Base-by-base conservation (phyloP, 2,329 filamentous ascomycete genomes). In the Ustilaginoidea virens region DNA sequence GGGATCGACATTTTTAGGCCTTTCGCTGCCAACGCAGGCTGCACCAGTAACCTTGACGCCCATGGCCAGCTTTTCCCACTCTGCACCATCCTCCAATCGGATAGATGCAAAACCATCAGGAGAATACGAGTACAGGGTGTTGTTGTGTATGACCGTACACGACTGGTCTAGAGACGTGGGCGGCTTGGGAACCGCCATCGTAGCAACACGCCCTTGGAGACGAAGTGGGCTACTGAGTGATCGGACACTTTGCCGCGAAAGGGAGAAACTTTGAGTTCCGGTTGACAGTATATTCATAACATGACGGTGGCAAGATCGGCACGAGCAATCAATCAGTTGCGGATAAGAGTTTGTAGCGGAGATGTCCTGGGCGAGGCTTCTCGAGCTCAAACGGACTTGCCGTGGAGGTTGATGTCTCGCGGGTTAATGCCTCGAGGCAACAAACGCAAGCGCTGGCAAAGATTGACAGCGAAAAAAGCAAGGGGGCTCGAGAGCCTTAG, bases 121-220 rank as follows among this genome's bases (percentile, higher is more conserved):
- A 5, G 82, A 81, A 51, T 82, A 92, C 25, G 80, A 74, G 58
- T 92, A 96, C 30, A 96, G 70, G 9, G 74, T 83, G 51, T 85
- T 75, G 47, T 85, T 64, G 58, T 81, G 64, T 36, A 94, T 67
- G 45, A 79, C 71, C 33, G 85, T 83, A 56, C 87, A 96, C 45
- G 81, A 74, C 53, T 76, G 73, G 51, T 74, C 69, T 49, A 94
- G 59, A 37, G 75, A 61, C 47, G 73, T 65, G 30, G 68, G 59
- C 29, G 85, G 83, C 45, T 72, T 57, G 27, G 83, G 82, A 32
- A 77, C 61, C 46, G 73, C 60, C 83, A 92, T 92, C 29, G 39
- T 53, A 44, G 32, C 35, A 17, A 28, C 24, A 27, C 26, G 32
- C 31, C 35, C 37, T 27, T n/a, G n/a, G n/a, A n/a, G n/a, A n/a